Base-by-base conservation (phyloP, 306 rosid species). In the Prunus mira region DNA sequence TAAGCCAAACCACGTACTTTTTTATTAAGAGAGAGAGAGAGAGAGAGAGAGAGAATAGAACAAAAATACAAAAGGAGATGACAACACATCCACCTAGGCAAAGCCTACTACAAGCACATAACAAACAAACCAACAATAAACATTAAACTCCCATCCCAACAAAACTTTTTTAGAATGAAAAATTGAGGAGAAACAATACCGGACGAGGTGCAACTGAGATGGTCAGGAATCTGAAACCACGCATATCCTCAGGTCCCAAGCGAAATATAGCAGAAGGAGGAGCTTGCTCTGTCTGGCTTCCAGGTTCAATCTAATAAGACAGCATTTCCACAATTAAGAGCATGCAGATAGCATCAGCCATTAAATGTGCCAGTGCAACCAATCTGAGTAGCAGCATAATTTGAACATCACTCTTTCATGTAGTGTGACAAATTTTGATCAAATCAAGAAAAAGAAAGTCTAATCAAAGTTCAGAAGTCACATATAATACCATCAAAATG, bases 171-270 rank as follows among this genome's bases (percentile, higher is more conserved):
- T 22, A 57, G 66, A 78, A 55, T 19, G 43, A 65, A 63, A 71
- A 61, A 10, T 34, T 56, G 19, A 84, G 25, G 72, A 28, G 34
- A 73, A 76, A 86, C 75, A 77, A 77, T 96, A 96, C 99, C 97
- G 90, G 99, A 84, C 97, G 98, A 79, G 99, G 99, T 73, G 99
- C 99, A 82, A 96, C 97, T 73, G 99, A 92, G 81, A 96, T 89
- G 64, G 99, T 96, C 67, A 96, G 87, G 81, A 87, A 96, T 88
- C 93, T 90, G 89, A 92, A 96, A 75, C 98, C 93, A 79, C 9
- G 88, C 93, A 91, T 91, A 86, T 92, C 97, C 86, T 87, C 83
- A 20, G 97, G 97, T 79, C 91, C 89, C 86, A 96, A 87, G 88
- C 86, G 76, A 77, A 96, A 80, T 75, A 96, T 85, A 82, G 93